phyloP scores from a whole-genome alignment of 768 basidiomycete genomes.

The Boletus tomentosulus region DNA sequence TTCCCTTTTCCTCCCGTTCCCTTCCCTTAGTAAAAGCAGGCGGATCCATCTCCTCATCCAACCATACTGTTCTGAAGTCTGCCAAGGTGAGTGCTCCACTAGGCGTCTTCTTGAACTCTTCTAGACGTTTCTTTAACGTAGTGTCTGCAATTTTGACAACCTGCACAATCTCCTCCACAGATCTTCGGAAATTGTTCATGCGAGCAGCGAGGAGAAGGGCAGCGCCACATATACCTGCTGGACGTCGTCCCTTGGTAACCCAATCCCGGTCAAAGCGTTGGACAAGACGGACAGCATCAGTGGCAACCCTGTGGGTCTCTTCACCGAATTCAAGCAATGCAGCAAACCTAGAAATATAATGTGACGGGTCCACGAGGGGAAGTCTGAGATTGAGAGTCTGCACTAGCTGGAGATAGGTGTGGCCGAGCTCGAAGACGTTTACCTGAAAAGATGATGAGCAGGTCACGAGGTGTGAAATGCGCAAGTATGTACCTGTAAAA shows the following conservation, averaged over 20 bases:
- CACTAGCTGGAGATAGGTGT: constrained; percentile 92
- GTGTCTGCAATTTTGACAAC: constrained; percentile 99
- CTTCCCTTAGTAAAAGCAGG: constrained; percentile 81
- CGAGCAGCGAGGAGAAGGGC: constrained; percentile 91
- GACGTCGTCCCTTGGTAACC: constrained; percentile 94
- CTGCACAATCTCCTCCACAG: constrained; percentile 93
- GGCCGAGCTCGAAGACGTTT: constrained; percentile 95
- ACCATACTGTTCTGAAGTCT: constrained; percentile 87
- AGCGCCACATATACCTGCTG: constrained; percentile 97
- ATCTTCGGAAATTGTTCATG: constrained; percentile 96
- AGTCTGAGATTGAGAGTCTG: constrained; percentile 80
- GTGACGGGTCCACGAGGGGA: constrained; percentile 90
- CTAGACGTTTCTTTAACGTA: constrained; percentile 87
- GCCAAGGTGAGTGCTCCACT: constrained; percentile 81
- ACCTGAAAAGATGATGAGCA: constrained; percentile 47
- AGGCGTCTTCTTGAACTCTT: constrained; percentile 90
- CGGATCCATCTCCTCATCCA: constrained; percentile 89
- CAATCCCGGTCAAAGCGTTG: constrained; percentile 94
- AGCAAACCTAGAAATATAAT: constrained; percentile 95
- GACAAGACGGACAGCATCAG: constrained; percentile 91
- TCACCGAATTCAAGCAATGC: constrained; percentile 95
- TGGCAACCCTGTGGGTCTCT: constrained; percentile 86
- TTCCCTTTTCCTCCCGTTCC: constrained; percentile 62
- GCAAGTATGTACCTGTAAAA: constrained; percentile 61
- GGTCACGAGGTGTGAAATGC: background rate